Percentiles rank a stretch among this genome's conserved stretches.
Evolutionary conservation across 192 early-diverging fungal genomes (phyloP).

Genomic region (Podila minutissima): DNA sequence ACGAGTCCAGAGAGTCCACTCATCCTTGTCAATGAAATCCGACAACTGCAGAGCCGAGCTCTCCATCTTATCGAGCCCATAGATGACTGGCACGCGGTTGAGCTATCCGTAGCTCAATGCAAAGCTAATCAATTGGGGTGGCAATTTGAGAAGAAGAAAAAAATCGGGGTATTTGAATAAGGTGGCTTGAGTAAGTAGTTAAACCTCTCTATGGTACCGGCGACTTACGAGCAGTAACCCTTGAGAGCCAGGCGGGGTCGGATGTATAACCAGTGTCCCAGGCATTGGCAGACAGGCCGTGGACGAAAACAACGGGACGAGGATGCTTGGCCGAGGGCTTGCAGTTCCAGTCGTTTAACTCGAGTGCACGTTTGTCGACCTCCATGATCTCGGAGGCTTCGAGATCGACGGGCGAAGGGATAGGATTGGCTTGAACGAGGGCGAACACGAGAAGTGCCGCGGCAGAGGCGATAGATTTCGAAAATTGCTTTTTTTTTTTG

Average conservation of each 20-base stretch:
- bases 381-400: background rate
- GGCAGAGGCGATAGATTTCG: background rate
- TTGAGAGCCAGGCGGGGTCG: slow-evolving; percentile 6
- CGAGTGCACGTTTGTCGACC: background rate
- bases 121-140: background rate
- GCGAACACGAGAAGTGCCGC: background rate
- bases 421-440: background rate
- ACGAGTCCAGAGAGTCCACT: background rate
- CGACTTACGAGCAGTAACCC: slow-evolving; percentile 18
- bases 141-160: background rate
- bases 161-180: no score
- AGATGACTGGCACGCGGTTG: background rate
- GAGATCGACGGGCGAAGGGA: background rate
- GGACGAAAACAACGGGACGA: slow-evolving; percentile 8
- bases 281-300: slow-evolving; percentile 5
- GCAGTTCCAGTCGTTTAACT: slow-evolving; percentile 21
- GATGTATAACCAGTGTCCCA: slow-evolving; percentile 22
- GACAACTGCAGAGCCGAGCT: slow-evolving; percentile 20
- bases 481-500: background rate
- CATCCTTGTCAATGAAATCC: slow-evolving; percentile 10
- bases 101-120: slow-evolving; percentile 15
- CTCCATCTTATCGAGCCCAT: slow-evolving; percentile 14
- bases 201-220: no score
- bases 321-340: slow-evolving; percentile 7
- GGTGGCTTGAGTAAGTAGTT: no score